Conservation (phyloP, 371 early-diverging fungal genomes). For the Lichtheimia ornata region DNA sequence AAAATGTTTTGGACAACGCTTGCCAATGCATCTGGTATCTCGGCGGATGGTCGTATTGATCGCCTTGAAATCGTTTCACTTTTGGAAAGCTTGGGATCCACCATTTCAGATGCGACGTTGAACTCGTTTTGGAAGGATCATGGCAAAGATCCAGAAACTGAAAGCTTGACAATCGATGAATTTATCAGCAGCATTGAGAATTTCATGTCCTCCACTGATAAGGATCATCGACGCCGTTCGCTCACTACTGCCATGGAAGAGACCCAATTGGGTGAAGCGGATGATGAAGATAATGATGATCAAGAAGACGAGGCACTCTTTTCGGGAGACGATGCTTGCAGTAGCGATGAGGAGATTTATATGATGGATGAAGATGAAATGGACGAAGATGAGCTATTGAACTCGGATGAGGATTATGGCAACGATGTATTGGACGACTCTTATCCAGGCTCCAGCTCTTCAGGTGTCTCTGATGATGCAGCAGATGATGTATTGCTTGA, state of each 20-base stretch:
- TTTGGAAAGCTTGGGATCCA: slow-evolving; percentile 78
- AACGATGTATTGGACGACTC: not conserved
- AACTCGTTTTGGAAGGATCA: slow-evolving; percentile 63
- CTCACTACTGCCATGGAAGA: not conserved
- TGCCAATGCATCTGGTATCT: slow-evolving; percentile 66
- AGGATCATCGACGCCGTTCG: not conserved
- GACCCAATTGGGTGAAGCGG: not conserved
- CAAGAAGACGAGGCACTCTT: slow-evolving; percentile 7
- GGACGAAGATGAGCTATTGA: not conserved
- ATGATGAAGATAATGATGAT: slow-evolving; percentile 16
- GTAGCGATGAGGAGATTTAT: slow-evolving; percentile 2
- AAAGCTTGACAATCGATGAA: slow-evolving; percentile 71
- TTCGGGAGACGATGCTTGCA: not conserved
- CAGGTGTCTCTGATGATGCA: slow-evolving; percentile 13
- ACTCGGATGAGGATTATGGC: slow-evolving; percentile 6
- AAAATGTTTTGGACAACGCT: slow-evolving; percentile 76
- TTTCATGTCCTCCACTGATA: slow-evolving; percentile 26
- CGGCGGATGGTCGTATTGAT: slow-evolving; percentile 52
- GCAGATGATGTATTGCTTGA: slow-evolving; percentile 23
- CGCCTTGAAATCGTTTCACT: slow-evolving; percentile 71
- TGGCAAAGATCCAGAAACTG: slow-evolving; percentile 54
- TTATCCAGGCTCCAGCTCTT: slow-evolving; percentile 1
- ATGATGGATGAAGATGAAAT: not conserved
- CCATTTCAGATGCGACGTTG: slow-evolving; percentile 67
- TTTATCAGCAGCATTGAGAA: slow-evolving; percentile 66